Evolutionary conservation across 768 basidiomycete species (phyloP), one percentile per base, ranked within the genome.

Genomic region (Agrocybe pediades): DNA sequence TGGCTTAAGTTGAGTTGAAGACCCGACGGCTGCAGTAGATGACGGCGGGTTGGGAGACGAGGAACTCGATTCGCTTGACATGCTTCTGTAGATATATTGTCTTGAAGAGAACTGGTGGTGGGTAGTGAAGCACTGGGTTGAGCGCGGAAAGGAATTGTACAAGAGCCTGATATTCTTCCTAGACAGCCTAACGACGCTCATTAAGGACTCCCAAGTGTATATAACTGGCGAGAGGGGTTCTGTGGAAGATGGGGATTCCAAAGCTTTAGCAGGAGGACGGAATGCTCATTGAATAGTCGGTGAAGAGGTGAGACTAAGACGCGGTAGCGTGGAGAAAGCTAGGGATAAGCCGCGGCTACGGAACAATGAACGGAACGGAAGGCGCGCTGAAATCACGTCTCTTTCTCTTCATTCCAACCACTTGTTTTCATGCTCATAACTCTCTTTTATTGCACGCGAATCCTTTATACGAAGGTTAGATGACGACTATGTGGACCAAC

Each of bases 41-140:
- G 58, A 53, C 48, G 57, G 44, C 11, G 58, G 27, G 4, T 55
- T 56, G 17, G 68, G 62, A 16, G 71, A 66, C 13, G 79, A 36
- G 39, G 62, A 40, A 9, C 50, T 51, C 26, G 51, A 49, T 6
- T 49, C 50, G 33, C 39, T 55, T 2, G 57, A 55, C 59, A 63
- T 63, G n/a, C 21, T 47, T 42, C 60, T 57, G n/a, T 16, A 30
- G n/a, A 47, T 4, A 27, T 5, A 17, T 13, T 9, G 19, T 51
- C 52, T 23, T 21, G 29, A 48, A 3, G 21, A 7, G 27, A 20
- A 13, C 36, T 39, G 20, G 27, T 9, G 2, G 21, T 6, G 29
- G 29, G 25, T 13, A 20, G 16, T 13, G 33, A 44, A 19, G 29
- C 25, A 42, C 16, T 11, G 49, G 23, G 4, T 46, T n/a, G 26